phyloP scores from a whole-genome alignment of 1,284 basidiomycete genomes.

The Melampsora occidentalis region DNA sequence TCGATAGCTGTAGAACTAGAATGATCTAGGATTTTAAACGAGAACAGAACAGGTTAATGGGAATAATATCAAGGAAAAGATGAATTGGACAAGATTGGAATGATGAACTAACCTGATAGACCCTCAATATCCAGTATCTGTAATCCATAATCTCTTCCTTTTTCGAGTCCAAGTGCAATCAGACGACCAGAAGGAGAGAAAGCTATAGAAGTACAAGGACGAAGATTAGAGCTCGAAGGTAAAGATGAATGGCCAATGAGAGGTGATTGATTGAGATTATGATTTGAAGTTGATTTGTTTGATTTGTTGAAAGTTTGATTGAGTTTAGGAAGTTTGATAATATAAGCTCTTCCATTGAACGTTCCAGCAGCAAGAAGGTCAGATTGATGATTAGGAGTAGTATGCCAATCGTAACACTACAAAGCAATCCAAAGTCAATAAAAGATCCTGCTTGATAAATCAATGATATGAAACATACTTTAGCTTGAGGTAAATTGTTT shows the following conservation, averaged over 20 bases:
- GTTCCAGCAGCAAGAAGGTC: slow-evolving; percentile 33
- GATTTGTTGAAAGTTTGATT: background rate
- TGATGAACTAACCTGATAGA: slow-evolving; percentile 7
- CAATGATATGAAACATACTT: no score
- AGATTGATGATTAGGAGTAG: slow-evolving; percentile 13
- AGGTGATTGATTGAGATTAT: background rate
- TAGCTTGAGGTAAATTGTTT: no score
- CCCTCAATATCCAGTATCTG: slow-evolving; percentile 23
- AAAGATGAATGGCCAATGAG: slow-evolving; percentile 16
- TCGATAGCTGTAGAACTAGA: slow-evolving; percentile 4
- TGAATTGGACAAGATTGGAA: background rate
- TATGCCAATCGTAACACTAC: slow-evolving; percentile 30
- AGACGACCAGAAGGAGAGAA: slow-evolving; percentile 34
- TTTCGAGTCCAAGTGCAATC: slow-evolving; percentile 31
- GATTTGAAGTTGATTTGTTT: background rate
- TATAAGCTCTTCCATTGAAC: slow-evolving; percentile 8
- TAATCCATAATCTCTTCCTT: slow-evolving; percentile 26
- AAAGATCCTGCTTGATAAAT: no score
- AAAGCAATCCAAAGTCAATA: background rate
- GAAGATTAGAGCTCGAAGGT: background rate
- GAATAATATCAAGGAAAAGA: background rate
- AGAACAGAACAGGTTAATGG: no score
- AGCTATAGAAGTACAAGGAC: slow-evolving; percentile 26
- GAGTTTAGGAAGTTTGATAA: slow-evolving; percentile 12
- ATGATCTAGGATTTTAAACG: background rate